These are phyloP conservation scores for Cutaneotrichosporon dermatis DNA, from an alignment of 1,284 basidiomycete genomes.

Conservation along the genomic window DNA sequence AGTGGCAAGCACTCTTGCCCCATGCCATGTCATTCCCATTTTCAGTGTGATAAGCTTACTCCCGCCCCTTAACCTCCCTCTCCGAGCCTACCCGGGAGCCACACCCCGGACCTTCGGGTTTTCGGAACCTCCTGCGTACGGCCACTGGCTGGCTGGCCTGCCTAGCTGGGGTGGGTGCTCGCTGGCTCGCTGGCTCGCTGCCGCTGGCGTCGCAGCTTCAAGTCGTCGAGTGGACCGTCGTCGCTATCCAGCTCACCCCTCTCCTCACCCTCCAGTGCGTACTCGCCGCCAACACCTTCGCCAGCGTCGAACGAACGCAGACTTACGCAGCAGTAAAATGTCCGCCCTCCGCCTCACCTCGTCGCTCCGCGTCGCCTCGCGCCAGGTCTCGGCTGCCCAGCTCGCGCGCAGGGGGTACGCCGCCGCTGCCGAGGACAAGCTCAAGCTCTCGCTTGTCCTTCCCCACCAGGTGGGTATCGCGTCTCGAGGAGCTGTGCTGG, in stretches of 20 bases:
- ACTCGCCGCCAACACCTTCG: no score
- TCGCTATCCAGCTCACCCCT: not conserved
- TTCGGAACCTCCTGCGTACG: not conserved
- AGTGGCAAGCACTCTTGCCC: not conserved
- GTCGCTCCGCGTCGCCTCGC: constrained; percentile 45
- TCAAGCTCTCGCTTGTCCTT: constrained; percentile 81
- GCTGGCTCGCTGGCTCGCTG: not conserved
- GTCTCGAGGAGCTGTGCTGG: not conserved
- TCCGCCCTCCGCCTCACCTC: constrained; percentile 41
- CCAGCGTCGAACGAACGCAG: no score
- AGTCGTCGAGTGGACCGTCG: not conserved
- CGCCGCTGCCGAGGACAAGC: constrained; percentile 58
- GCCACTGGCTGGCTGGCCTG: not conserved
- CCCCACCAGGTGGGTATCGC: constrained; percentile 76
- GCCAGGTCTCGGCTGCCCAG: constrained; percentile 37
- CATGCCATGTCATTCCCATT: not conserved
- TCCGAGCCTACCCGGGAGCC: not conserved
- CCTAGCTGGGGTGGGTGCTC: not conserved
- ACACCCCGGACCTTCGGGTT: constrained; percentile 2
- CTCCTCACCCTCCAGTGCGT: constrained; percentile 4
- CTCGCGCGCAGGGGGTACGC: constrained; percentile 76
- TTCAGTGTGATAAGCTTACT: no score
- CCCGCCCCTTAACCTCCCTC: no score
- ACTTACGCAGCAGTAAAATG: constrained; percentile 25
- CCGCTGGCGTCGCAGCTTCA: no score